Evolutionary conservation across 2,329 filamentous ascomycete species (phyloP).

Genomic region (Botryosphaeria dothidea): DNA sequence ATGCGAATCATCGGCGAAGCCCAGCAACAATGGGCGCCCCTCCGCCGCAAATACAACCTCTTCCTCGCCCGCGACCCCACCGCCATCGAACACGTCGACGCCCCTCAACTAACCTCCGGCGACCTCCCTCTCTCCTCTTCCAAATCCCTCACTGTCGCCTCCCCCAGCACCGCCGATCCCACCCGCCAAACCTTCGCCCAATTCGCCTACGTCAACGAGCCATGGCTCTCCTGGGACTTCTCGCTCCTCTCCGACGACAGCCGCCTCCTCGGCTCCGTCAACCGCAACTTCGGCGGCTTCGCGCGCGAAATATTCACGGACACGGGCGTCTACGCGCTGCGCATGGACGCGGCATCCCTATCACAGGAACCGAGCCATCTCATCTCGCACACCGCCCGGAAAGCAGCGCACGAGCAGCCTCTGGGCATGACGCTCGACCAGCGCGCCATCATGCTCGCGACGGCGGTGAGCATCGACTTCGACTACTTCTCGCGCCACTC

Average conservation of each 20-base stretch:
- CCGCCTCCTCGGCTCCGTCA: constrained; percentile 60
- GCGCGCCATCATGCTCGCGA: constrained; percentile 66
- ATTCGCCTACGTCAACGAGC: constrained; percentile 64
- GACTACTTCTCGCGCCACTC: constrained; percentile 68
- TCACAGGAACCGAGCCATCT: background rate
- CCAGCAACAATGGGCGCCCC: constrained; percentile 64
- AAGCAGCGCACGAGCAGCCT: constrained; percentile 26
- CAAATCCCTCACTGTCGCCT: constrained; percentile 39
- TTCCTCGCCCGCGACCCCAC: constrained; percentile 56
- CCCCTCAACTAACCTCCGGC: constrained; percentile 42
- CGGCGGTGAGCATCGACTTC: constrained; percentile 65
- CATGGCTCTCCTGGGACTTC: constrained; percentile 67
- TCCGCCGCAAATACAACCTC: constrained; percentile 65
- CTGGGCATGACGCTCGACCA: constrained; percentile 66
- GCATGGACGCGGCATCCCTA: constrained; percentile 60
- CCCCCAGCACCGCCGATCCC: constrained; percentile 35
- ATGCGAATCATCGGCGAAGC: constrained; percentile 66
- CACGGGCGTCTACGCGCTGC: constrained; percentile 63
- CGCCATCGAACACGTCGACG: constrained; percentile 28
- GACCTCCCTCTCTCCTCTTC: constrained; percentile 48
- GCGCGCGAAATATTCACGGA: constrained; percentile 66
- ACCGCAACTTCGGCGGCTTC: constrained; percentile 64
- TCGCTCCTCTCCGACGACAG: constrained; percentile 54
- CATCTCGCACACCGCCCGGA: background rate
- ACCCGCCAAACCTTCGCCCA: constrained; percentile 50